Percentiles rank a stretch among this genome's conserved stretches.
Conservation (phyloP, 768 basidiomycete genomes). For the Tulasnella sp. region DNA sequence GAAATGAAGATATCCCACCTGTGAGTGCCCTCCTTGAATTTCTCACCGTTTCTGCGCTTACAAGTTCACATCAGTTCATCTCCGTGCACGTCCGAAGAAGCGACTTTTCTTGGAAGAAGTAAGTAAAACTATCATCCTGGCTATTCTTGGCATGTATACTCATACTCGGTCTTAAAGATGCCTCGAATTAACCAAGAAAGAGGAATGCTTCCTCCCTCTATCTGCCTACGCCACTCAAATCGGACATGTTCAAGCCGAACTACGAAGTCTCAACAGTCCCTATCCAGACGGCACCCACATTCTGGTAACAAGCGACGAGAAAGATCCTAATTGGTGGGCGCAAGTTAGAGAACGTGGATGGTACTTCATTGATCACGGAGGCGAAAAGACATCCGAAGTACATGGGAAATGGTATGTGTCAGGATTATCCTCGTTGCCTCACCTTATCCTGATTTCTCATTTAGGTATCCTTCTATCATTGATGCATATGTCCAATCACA, state of each 20-base stretch:
- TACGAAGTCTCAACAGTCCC: neutral
- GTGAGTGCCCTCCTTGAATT: no score
- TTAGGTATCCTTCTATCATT: constrained; percentile 59
- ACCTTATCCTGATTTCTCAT: neutral
- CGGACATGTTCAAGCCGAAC: constrained; percentile 1
- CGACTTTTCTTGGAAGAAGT: no score
- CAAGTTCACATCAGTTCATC: no score
- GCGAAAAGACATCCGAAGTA: neutral
- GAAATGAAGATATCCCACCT: constrained; percentile 11
- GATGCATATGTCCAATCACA: constrained; percentile 59
- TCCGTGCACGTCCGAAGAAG: constrained; percentile 16
- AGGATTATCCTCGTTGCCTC: neutral
- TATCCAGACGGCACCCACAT: neutral
- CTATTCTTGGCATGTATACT: neutral
- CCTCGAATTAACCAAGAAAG: neutral
- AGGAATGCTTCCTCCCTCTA: neutral
- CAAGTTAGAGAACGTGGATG: constrained; percentile 4
- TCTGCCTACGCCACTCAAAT: neutral
- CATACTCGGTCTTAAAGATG: neutral
- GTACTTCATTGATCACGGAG: constrained; percentile 1
- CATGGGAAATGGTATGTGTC: neutral
- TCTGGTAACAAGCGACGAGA: constrained; percentile 15
- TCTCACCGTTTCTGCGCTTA: no score
- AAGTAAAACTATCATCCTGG: neutral
- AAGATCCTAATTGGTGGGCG: constrained; percentile 2